A percentile compares a stretch with the other conserved stretches of the same genome.
Conservation (phyloP, 2,329 filamentous ascomycete genomes). For the Monilinia fructicola region DNA sequence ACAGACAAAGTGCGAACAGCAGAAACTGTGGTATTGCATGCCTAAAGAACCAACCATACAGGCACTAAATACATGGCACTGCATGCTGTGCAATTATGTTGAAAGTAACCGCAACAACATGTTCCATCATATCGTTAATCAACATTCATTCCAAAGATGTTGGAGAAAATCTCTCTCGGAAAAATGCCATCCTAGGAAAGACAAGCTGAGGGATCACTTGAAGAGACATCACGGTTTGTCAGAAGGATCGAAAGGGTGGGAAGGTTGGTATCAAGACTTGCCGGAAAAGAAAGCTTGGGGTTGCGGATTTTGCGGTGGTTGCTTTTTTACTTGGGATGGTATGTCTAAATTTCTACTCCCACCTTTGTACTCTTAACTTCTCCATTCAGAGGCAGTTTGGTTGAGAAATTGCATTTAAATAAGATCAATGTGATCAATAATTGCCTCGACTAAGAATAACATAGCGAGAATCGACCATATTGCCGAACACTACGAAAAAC, state of each 20-base stretch:
- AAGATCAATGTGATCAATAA: background rate
- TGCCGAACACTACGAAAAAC: constrained; percentile 34
- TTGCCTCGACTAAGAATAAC: constrained; percentile 4
- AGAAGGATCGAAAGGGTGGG: constrained; percentile 26
- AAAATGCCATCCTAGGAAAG: constrained; percentile 29
- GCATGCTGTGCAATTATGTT: constrained; percentile 27
- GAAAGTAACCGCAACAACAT: constrained; percentile 25
- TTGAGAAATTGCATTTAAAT: background rate
- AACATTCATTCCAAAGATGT: constrained; percentile 31
- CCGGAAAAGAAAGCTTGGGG: constrained; percentile 33
- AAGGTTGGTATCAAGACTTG: constrained; percentile 28
- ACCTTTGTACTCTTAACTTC: background rate
- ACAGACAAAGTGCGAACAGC: constrained; percentile 31
- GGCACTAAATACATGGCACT: constrained; percentile 25
- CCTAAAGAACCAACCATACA: constrained; percentile 23
- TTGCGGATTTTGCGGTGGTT: constrained; percentile 33
- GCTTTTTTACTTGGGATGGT: constrained; percentile 33
- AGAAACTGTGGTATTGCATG: constrained; percentile 33
- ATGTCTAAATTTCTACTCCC: constrained; percentile 17
- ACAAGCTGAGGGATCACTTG: constrained; percentile 34
- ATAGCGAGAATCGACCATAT: constrained; percentile 32
- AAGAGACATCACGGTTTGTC: constrained; percentile 29
- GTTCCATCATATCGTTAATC: constrained; percentile 25
- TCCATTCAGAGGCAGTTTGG: too few species aligned
- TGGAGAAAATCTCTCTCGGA: constrained; percentile 20